Evolutionary conservation across 2,329 filamentous ascomycete species (phyloP).

Genomic region (Diaporthe vaccinii): DNA sequence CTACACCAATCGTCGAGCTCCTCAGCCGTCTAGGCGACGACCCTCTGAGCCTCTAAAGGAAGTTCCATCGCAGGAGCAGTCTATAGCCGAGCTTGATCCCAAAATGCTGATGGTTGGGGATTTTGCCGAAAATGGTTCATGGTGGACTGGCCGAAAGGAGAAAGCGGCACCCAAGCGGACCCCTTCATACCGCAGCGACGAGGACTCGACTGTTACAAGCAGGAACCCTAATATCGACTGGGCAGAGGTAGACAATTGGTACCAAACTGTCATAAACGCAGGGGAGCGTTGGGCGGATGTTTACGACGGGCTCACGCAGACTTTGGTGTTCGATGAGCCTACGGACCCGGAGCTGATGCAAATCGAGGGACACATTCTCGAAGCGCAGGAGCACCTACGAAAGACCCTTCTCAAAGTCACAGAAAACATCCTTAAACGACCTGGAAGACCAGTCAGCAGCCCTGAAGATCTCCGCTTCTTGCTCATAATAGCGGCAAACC

Average conservation of each 20-base stretch:
- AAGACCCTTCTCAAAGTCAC: constrained; percentile 81
- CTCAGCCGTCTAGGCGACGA: constrained; percentile 49
- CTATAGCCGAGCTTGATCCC: constrained; percentile 76
- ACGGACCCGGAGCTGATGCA: constrained; percentile 55
- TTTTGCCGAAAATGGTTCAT: constrained; percentile 83
- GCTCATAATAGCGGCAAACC: constrained; percentile 83
- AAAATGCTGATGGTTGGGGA: constrained; percentile 82
- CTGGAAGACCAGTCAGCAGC: constrained; percentile 76
- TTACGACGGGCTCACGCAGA: constrained; percentile 63
- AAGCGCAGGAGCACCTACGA: constrained; percentile 77
- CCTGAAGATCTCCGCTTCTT: constrained; percentile 83
- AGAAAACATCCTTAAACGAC: constrained; percentile 84
- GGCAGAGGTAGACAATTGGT: constrained; percentile 80
- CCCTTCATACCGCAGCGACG: constrained; percentile 51
- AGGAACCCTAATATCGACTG: constrained; percentile 82
- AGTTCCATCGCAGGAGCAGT: constrained; percentile 52
- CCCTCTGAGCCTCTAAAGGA: constrained; percentile 52
- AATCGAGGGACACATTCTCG: constrained; percentile 62
- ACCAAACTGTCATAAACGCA: constrained; percentile 76
- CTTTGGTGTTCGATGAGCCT: constrained; percentile 47
- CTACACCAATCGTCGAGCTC: constrained; percentile 45
- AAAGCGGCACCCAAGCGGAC: constrained; percentile 51
- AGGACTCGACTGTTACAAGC: constrained; percentile 62
- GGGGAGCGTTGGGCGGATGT: constrained; percentile 75
- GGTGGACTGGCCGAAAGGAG: constrained; percentile 79